Base-by-base conservation (phyloP, 768 basidiomycete species). In the Suillus cothurnatus region DNA sequence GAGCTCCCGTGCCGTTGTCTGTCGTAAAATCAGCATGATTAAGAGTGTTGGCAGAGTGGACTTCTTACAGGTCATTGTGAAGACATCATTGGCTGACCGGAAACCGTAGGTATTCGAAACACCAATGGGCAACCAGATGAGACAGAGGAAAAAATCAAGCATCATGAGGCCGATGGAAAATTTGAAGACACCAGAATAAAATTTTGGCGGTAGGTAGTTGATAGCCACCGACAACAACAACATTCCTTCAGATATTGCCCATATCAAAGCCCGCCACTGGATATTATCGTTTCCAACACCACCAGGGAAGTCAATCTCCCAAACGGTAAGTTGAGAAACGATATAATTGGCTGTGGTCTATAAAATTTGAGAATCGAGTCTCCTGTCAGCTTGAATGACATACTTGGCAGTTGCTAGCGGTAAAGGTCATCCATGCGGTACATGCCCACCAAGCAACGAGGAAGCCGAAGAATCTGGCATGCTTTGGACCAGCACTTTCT, bases 341-440 rank as follows among this genome's bases (percentile, higher is more conserved):
- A 97, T 84, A 74, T 93, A 96, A 75, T 97, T 95, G 53, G 94
- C 92, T 2, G 94, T 89, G 3, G 91, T 90, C 91, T 95, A 72
- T 32, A 49, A 28, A 49, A 61, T 38, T 38, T 64, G 11, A 64
- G 23, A 39, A 39, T 28, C 19, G 32, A 14, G 59, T 64, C n/a
- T 31, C 41, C 9, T 19, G 12, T 34, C 7, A 19, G 28, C 43
- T 64, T 34, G 31, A 52, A 57, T 56, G 1, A 66, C 84, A 41
- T 53, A 90, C 94, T 80, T 95, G 93, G 65, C 92, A 94, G 72
- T 94, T 95, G 32, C 91, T 87, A 11, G 95, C 95, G 47, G 88
- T 84, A 70, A 95, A 97, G 0, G 95, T 96, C 86, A 94, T 94
- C 95, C 95, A 97, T n/a, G 94, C 95, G 1, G 94, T 95, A 64